Evolutionary conservation across 768 basidiomycete species (phyloP).

Genomic region (Clitopilus passeckerianus): DNA sequence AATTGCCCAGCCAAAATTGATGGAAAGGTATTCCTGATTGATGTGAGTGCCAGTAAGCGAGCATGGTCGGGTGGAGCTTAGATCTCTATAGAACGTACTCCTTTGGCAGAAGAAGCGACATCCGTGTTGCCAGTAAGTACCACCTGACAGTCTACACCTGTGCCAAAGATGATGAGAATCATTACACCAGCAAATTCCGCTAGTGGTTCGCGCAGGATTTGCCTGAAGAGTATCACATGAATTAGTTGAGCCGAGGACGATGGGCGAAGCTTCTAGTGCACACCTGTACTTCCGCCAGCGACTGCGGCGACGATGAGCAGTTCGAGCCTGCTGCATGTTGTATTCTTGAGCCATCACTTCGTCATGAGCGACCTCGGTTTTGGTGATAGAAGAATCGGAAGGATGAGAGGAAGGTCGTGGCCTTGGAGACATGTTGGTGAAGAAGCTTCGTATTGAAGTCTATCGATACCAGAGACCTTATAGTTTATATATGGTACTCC

Average conservation of each 20-base stretch:
- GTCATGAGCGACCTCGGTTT: not conserved
- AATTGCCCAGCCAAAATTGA: conserved; percentile 39
- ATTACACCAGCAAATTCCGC: conserved; percentile 53
- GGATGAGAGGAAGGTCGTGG: not conserved
- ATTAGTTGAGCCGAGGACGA: not conserved
- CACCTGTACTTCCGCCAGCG: conserved; percentile 26
- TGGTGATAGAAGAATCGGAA: not conserved
- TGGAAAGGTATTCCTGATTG: conserved; percentile 33
- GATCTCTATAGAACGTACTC: conserved; percentile 28
- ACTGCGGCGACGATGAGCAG: conserved; percentile 3
- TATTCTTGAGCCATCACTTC: not conserved
- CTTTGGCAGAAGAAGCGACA: conserved; percentile 37
- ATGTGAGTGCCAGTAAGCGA: not conserved
- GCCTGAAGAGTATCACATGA: conserved; percentile 10
- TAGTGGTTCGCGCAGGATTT: conserved; percentile 29
- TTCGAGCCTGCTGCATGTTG: not conserved
- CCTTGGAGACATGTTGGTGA: not conserved
- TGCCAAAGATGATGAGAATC: conserved; percentile 49
- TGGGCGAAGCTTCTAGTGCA: not conserved
- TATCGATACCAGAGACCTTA: not conserved
- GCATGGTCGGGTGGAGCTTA: not conserved
- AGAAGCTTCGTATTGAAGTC: not conserved
- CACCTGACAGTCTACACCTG: conserved; percentile 44
- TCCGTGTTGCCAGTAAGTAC: conserved; percentile 33
- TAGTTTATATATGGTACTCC: not conserved